phyloP scores from a whole-genome alignment of 2,329 filamentous ascomycete species.

The Didymella sp. region DNA sequence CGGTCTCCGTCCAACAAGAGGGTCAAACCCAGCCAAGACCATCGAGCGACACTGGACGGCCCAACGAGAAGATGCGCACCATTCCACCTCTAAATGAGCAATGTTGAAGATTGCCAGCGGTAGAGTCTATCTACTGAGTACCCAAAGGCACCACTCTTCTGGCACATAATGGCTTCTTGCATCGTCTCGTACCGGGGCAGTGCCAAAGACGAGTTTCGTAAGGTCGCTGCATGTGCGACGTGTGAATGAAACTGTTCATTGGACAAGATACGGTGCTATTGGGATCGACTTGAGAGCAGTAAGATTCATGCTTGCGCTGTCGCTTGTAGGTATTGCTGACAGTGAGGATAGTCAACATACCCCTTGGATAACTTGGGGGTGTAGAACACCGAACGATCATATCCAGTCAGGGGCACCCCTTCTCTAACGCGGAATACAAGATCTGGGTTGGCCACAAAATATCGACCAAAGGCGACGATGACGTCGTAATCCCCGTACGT shows the following conservation, averaged over 20 bases:
- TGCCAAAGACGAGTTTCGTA: too few relatives aligned
- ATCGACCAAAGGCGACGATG: conserved; percentile 53
- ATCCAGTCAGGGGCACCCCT: conserved; percentile 48
- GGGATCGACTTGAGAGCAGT: background rate
- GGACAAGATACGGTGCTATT: too few relatives aligned
- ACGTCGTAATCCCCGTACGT: conserved; percentile 41
- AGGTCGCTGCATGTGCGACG: too few relatives aligned
- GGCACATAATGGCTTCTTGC: background rate
- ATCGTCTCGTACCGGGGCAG: too few relatives aligned
- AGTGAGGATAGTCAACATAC: conserved; percentile 24
- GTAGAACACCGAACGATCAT: conserved; percentile 44
- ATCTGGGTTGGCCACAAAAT: conserved; percentile 56
- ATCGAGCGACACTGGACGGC: too few relatives aligned
- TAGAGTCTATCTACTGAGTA: too few relatives aligned
- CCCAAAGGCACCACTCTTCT: too few relatives aligned
- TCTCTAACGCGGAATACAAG: conserved; percentile 53
- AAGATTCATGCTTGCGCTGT: background rate
- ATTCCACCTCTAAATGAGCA: too few relatives aligned
- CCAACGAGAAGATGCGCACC: too few relatives aligned
- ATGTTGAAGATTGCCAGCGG: too few relatives aligned
- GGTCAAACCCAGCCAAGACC: too few relatives aligned
- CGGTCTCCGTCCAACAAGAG: background rate
- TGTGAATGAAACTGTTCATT: too few relatives aligned
- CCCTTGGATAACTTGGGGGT: conserved; percentile 22
- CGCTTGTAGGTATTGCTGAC: conserved; percentile 16